phyloP scores from a whole-genome alignment of 495 filamentous ascomycete species.

The Staphylotrichum tortipilum region DNA sequence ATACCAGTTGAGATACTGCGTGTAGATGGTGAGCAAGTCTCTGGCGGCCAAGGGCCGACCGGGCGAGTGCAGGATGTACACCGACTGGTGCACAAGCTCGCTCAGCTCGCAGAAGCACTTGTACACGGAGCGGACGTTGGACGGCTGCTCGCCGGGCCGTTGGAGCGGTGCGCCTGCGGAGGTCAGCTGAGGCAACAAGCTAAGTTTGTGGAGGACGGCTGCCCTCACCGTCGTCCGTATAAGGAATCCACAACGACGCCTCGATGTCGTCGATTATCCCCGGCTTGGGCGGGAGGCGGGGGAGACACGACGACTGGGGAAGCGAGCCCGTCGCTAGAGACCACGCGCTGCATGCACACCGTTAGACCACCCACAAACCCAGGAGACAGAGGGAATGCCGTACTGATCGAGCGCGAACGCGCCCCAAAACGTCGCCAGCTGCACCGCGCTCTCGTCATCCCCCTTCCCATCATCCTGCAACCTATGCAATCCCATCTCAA shows the following conservation, averaged over 20 bases:
- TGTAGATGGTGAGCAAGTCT: constrained; percentile 48
- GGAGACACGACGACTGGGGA: constrained; percentile 52
- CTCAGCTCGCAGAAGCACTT: constrained; percentile 57
- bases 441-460: constrained; percentile 50
- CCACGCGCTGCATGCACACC: constrained; percentile 52
- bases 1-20: constrained; percentile 55
- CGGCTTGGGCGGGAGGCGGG: constrained; percentile 48
- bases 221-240: constrained; percentile 47
- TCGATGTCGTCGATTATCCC: constrained; percentile 47
- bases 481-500: constrained; percentile 58
- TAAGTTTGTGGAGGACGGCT: too few relatives aligned
- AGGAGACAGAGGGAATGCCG: too few relatives aligned
- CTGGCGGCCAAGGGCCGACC: constrained; percentile 48
- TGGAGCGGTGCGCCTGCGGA: constrained; percentile 37
- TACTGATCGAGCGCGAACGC: constrained; percentile 64
- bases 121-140: constrained; percentile 49
- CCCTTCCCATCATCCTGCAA: constrained; percentile 33
- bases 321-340: constrained; percentile 54
- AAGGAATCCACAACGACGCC: constrained; percentile 48
- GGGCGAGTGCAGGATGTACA: constrained; percentile 57
- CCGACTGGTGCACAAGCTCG: constrained; percentile 56
- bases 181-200: too few relatives aligned
- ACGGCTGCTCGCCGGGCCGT: constrained; percentile 43
- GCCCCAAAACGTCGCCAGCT: constrained; percentile 64
- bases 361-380: too few relatives aligned